Percentiles rank a stretch among this genome's conserved stretches.
These are phyloP conservation scores for Ehretia macrophylla DNA, from an alignment of 257 asterid species.

Conservation along the genomic window DNA sequence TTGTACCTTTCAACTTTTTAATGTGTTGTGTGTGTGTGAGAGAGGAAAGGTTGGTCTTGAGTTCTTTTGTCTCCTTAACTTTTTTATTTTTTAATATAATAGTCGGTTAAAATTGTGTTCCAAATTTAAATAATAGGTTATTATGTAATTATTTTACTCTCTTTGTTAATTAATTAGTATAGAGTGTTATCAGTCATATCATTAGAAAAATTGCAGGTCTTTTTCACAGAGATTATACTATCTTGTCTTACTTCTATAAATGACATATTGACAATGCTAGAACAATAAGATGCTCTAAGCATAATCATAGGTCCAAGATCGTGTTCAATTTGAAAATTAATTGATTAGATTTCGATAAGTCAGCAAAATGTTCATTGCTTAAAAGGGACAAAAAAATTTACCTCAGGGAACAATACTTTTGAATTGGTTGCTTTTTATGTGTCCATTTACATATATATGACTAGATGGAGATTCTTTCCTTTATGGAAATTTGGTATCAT, in stretches of 20 bases:
- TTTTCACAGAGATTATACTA: not conserved
- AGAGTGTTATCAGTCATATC: not conserved
- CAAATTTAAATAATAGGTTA: no score
- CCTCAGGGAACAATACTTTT: no score
- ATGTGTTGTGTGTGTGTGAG: not conserved
- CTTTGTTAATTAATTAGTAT: not conserved
- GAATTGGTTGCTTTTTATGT: no score
- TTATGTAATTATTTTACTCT: no score
- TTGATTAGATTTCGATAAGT: not conserved
- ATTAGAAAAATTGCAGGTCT: not conserved
- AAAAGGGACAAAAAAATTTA: no score
- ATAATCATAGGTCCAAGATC: not conserved
- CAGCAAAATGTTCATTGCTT: no score
- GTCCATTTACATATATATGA: no score
- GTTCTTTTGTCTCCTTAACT: not conserved
- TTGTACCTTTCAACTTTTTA: slow-evolving; percentile 27
- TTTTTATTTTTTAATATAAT: no score
- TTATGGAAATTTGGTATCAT: no score
- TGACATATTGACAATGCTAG: not conserved
- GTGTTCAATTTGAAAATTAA: not conserved
- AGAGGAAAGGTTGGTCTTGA: slow-evolving; percentile 12
- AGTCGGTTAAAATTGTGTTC: no score
- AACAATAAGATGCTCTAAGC: not conserved
- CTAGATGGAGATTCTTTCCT: no score
- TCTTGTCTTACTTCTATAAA: not conserved